Base-by-base conservation (phyloP, 2,329 filamentous ascomycete genomes). In the Albifimbria verrucaria region DNA sequence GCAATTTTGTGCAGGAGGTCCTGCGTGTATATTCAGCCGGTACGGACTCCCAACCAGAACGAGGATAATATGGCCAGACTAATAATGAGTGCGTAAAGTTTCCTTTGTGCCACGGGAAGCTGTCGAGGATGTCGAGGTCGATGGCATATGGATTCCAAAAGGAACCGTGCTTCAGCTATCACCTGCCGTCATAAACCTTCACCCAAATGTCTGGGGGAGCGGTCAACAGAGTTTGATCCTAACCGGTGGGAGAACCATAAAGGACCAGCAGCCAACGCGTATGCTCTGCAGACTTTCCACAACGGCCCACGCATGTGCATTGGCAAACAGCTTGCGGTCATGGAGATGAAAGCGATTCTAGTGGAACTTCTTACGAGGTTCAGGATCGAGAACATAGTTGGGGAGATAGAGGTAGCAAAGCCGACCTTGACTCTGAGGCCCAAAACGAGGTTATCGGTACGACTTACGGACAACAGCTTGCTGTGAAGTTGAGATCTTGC, bases 1-100 rank as follows among this genome's bases (percentile, higher is more conserved):
- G 72, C 56, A 73, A 75, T 52, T 70, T 79, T 48, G 65, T 72
- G 56, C 73, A 63, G 28, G 77, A 79, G 60, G 64, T 73, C 4
- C 56, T 79, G 32, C 69, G 77, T 2, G 64, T 75, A 42, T 74
- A 71, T 55, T 66, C 72, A 4, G 73, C 76, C 2, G 59, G 64
- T 64, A 54, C 55, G 60, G 42, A 28, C 15, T 11, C 1, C 25
- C 2, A 32, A 21, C 6, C 17, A 21, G n/a, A 21, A 20, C 42
- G 11, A 15, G 1, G 28, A 3, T 22, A 11, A 25, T 3, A 17
- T 17, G 10, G 22, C 23, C 1, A 2, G 1, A 45, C 49, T 59
- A 52, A 60, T 24, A 48, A 24, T 9, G 21, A 3, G 28, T 45
- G 52, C n/a, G 22, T 32, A 48, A n/a, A 62, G 72, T 66, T 9